These are phyloP conservation scores for Calvatia gigantea DNA, from an alignment of 768 basidiomycete genomes.

Conservation along the genomic window DNA sequence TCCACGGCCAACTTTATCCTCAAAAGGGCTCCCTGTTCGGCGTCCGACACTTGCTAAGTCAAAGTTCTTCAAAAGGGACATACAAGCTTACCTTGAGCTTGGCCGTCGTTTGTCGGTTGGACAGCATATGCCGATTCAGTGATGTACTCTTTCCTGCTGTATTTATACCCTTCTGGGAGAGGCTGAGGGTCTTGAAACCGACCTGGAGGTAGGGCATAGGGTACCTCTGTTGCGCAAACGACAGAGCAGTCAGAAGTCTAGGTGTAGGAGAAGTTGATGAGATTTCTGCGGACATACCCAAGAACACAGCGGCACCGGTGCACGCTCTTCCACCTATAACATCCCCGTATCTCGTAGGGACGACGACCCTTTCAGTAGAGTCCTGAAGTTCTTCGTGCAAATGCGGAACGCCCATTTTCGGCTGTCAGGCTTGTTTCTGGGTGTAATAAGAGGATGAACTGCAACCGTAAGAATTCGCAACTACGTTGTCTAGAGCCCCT, in stretches of 20 bases:
- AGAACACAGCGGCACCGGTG: slow-evolving; percentile 61
- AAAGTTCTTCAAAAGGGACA: background rate
- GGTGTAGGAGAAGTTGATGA: background rate
- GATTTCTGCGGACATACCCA: slow-evolving; percentile 44
- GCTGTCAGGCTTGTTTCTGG: background rate
- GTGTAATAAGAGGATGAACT: background rate
- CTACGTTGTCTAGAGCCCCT: too few species aligned
- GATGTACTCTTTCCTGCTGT: slow-evolving; percentile 59
- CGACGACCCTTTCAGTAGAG: slow-evolving; percentile 38
- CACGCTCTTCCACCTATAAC: slow-evolving; percentile 56
- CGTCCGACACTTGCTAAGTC: background rate
- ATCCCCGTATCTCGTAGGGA: slow-evolving; percentile 52
- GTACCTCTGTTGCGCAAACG: slow-evolving; percentile 53
- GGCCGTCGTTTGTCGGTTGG: slow-evolving; percentile 66
- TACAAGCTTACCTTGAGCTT: slow-evolving; percentile 41
- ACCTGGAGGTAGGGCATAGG: slow-evolving; percentile 63
- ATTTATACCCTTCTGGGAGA: slow-evolving; percentile 50
- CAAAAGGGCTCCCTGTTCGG: slow-evolving; percentile 38
- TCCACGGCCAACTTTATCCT: slow-evolving; percentile 65
- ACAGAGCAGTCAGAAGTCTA: background rate
- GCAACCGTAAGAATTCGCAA: too few species aligned
- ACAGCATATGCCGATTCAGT: slow-evolving; percentile 55
- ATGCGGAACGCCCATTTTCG: slow-evolving; percentile 26
- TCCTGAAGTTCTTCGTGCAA: slow-evolving; percentile 53
- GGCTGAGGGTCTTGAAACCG: slow-evolving; percentile 63